Conservation (phyloP, 768 basidiomycete genomes). For the Rhodotorula diobovata region DNA sequence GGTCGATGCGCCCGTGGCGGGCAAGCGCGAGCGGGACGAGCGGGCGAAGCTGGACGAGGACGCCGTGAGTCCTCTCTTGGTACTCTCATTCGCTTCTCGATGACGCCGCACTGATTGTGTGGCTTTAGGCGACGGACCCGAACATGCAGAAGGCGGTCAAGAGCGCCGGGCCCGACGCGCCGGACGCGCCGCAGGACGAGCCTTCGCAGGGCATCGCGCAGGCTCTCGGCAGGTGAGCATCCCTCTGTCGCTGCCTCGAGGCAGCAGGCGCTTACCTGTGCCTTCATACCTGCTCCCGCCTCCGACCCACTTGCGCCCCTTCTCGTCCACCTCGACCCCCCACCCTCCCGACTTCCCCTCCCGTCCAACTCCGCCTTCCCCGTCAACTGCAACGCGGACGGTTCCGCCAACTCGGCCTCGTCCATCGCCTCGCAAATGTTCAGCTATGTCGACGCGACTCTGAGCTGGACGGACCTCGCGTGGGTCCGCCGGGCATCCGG, state of each 20-base stretch:
- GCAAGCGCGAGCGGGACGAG: constrained; percentile 62
- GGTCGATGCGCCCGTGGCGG: constrained; percentile 78
- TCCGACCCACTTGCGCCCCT: too few species aligned
- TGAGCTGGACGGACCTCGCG: constrained; percentile 31
- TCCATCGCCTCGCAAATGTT: constrained; percentile 40
- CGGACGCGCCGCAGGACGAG: constrained; percentile 19
- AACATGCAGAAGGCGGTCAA: constrained; percentile 25
- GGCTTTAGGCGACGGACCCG: neutral
- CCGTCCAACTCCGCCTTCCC: neutral
- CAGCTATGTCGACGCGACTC: constrained; percentile 35
- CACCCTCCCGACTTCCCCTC: neutral
- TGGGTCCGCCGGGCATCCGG: constrained; percentile 41
- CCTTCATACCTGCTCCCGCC: too few species aligned
- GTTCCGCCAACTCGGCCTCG: constrained; percentile 9
- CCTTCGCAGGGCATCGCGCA: constrained; percentile 23
- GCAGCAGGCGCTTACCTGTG: too few species aligned
- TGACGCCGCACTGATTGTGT: neutral
- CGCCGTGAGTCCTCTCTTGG: neutral
- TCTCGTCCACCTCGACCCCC: neutral
- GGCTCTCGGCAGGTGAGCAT: constrained; percentile 26
- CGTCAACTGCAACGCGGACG: neutral
- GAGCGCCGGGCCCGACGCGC: constrained; percentile 2
- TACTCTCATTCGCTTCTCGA: neutral
- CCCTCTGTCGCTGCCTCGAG: too few species aligned
- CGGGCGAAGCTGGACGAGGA: constrained; percentile 38